Evolutionary conservation across 805 yeast species (phyloP).

Genomic region (Sugiyamaella mastotermitis): DNA sequence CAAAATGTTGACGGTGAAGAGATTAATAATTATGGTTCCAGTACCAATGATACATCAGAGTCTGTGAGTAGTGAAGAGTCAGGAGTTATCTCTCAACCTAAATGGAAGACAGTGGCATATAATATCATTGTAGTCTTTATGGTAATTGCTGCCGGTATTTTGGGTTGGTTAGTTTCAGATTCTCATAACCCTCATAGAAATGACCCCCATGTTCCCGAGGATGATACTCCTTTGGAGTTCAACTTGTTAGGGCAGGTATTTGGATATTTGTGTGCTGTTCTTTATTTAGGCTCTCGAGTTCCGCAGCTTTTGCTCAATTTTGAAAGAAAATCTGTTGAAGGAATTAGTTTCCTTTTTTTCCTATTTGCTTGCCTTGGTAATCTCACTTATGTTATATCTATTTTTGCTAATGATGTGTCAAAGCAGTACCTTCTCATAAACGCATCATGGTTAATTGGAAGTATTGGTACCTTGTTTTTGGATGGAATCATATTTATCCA

Average conservation of each 20-base stretch:
- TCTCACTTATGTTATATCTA: slow-evolving; percentile 81
- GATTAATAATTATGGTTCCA: no score
- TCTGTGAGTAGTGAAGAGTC: slow-evolving; percentile 1
- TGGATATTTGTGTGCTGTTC: slow-evolving; percentile 56
- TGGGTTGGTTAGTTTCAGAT: slow-evolving; percentile 77
- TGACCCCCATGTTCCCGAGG: slow-evolving; percentile 26
- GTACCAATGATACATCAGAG: no score
- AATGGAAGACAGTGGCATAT: slow-evolving; percentile 18
- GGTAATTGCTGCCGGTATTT: slow-evolving; percentile 71
- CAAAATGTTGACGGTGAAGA: not conserved
- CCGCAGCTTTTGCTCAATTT: slow-evolving; percentile 88
- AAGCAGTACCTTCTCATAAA: slow-evolving; percentile 69
- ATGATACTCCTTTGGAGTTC: slow-evolving; percentile 42
- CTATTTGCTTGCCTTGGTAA: slow-evolving; percentile 94
- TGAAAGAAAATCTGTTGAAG: slow-evolving; percentile 87
- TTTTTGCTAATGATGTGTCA: slow-evolving; percentile 67
- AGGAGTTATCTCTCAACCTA: slow-evolving; percentile 10
- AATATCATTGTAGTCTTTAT: slow-evolving; percentile 48
- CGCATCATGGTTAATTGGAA: slow-evolving; percentile 89
- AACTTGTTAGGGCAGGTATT: slow-evolving; percentile 79
- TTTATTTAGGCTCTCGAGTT: slow-evolving; percentile 72
- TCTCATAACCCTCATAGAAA: slow-evolving; percentile 36
- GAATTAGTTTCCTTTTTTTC: slow-evolving; percentile 88
- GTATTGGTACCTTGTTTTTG: slow-evolving; percentile 76
- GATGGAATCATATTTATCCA: slow-evolving; percentile 83